Conservation (phyloP, 2,329 filamentous ascomycete genomes). For the Botrytis fabae region DNA sequence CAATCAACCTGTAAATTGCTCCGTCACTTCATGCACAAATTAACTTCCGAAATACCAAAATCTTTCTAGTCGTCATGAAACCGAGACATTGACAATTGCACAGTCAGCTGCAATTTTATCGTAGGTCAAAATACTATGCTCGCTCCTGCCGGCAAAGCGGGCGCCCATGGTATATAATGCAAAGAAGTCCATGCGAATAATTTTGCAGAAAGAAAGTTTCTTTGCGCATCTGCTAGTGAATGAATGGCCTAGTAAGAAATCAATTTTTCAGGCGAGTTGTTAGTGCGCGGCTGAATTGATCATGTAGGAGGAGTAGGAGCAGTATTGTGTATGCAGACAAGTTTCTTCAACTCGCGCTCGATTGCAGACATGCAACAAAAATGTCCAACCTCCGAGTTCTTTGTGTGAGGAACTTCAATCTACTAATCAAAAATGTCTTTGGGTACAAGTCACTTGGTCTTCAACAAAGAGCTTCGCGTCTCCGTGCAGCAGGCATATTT, state of each 20-base stretch:
- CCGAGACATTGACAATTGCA: not conserved
- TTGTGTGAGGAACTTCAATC: not conserved
- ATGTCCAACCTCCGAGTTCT: not conserved
- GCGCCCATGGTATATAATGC: not conserved
- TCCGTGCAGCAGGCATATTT: not conserved
- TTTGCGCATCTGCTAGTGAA: not conserved
- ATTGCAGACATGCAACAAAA: constrained; percentile 16
- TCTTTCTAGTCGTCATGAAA: not conserved
- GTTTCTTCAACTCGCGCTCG: not conserved
- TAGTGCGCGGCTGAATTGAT: not conserved
- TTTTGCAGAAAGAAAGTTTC: not conserved
- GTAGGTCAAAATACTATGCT: not conserved
- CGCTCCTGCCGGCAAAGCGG: not conserved
- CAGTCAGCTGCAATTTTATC: not conserved
- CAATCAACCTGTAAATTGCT: rapidly evolving
- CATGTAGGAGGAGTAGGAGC: not conserved
- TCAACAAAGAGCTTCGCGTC: not conserved
- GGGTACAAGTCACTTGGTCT: not conserved
- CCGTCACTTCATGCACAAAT: not conserved
- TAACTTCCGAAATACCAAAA: not conserved
- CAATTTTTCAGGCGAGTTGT: not conserved
- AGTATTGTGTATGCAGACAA: not conserved
- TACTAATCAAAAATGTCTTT: not conserved
- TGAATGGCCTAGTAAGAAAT: not conserved
- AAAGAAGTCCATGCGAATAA: not conserved